Evolutionary conservation across 1,284 basidiomycete genomes (phyloP), one percentile per base, ranked within the genome.

Genomic region (Hypsizygus ulmarius): DNA sequence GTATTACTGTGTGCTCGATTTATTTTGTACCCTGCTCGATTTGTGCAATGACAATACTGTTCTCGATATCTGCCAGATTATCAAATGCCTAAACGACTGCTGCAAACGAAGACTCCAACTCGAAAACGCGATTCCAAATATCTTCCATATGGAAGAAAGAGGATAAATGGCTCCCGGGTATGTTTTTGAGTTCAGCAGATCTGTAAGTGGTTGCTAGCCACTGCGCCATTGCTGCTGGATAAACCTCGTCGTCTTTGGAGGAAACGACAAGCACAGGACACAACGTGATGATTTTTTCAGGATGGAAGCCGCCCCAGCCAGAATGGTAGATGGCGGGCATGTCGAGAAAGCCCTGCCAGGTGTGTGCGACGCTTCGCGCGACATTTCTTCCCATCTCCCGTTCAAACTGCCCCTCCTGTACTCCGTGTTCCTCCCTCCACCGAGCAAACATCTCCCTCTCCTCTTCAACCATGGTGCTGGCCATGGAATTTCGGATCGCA

Each of bases 331-430:
- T 62, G 18, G 64, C 56, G 4, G 71, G 50, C 39, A 71, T 57
- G 43, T 75, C 72, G 52, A 74, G 61, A 55, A 79, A 79, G 1
- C 81, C 81, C 43, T 70, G 70, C 79, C 79, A 82, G 42, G 74
- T 67, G 28, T 59, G 67, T 14, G 68, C 64, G 11, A 80, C 73
- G 56, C 79, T 82, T 43, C 68, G 67, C 43, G 70, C 59, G 49
- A 71, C 63, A 45, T 71, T 73, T 47, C 60, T 57, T 2, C 73
- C 75, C 52, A 77, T 63, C 49, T 60, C 57, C 44, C 64, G 62
- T 57, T 75, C 70, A 36, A 70, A 62, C 49, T 77, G 66, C 1
- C 71, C 75, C 45, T 74, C 73, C 12, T 61, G 61, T 15, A 70
- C 55, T 0, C 69, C 73, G 11, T 64, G 62, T 32, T 61, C 64